Conservation (phyloP, 805 yeast species). For the Ogataea henricii region DNA sequence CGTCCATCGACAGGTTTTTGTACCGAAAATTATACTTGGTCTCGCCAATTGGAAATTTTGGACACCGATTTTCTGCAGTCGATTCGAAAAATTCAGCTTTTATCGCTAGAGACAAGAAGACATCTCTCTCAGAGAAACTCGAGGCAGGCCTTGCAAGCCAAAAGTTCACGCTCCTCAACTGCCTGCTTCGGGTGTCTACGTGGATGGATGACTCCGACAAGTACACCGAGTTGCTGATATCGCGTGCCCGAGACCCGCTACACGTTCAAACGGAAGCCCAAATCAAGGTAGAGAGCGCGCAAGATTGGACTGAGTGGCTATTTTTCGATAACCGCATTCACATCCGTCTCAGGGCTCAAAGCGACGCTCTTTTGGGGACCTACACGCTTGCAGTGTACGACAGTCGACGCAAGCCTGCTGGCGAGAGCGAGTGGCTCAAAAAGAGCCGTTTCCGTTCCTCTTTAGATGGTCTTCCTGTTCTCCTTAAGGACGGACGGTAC, state of each 20-base stretch:
- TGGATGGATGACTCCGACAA: background rate
- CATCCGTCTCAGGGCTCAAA: conserved; percentile 8
- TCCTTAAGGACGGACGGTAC: background rate
- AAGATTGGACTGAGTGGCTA: conserved; percentile 15
- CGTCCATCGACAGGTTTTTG: conserved; percentile 32
- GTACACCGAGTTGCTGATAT: conserved; percentile 3
- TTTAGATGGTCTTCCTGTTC: conserved; percentile 10
- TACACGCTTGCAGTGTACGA: conserved; percentile 10
- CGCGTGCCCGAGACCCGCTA: conserved; percentile 13
- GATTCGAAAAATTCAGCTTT: conserved; percentile 21
- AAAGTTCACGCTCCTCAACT: conserved; percentile 16
- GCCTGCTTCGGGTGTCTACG: conserved; percentile 8
- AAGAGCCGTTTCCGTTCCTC: conserved; percentile 2
- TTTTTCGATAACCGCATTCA: conserved; percentile 16
- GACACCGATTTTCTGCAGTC: conserved; percentile 27
- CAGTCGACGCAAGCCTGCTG: background rate
- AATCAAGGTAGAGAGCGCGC: background rate
- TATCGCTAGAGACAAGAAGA: background rate
- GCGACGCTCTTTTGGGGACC: background rate
- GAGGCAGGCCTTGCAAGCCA: background rate
- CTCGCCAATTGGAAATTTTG: conserved; percentile 26
- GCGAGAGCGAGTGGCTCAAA: conserved; percentile 7
- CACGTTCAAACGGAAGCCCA: background rate
- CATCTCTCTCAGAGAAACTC: conserved; percentile 15
- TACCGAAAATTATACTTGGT: conserved; percentile 25